Percentiles rank a stretch among this genome's conserved stretches.
Conservation (phyloP, 2,329 filamentous ascomycete species). For the Pyrenophora graminea region DNA sequence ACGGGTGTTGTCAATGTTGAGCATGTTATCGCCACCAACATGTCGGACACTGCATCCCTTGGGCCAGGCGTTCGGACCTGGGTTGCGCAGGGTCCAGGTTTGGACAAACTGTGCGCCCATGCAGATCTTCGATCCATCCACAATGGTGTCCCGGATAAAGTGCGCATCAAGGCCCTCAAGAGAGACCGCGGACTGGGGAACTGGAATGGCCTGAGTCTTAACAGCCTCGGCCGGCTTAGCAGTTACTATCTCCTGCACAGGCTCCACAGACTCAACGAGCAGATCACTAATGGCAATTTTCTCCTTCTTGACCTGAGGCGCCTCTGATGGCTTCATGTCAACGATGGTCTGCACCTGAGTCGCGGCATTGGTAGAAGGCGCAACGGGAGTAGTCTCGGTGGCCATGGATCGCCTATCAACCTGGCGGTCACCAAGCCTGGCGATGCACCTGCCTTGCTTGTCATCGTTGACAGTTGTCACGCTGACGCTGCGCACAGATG, state of each 20-base stretch:
- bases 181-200: constrained; percentile 11
- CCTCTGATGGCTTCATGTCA: constrained; percentile 63
- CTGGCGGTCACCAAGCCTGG: constrained; percentile 71
- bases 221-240: constrained; percentile 8
- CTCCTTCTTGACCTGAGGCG: constrained; percentile 47
- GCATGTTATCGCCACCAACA: constrained; percentile 95
- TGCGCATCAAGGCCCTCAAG: constrained; percentile 60
- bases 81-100: constrained; percentile 89
- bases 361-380: constrained; percentile 56
- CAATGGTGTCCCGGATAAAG: constrained; percentile 77
- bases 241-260: constrained; percentile 38
- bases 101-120: constrained; percentile 80
- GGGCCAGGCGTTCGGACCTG: constrained; percentile 79
- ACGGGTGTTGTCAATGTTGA: constrained; percentile 78
- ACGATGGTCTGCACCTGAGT: constrained; percentile 68
- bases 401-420: constrained; percentile 51
- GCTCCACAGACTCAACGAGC: constrained; percentile 38
- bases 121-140: constrained; percentile 74
- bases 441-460: constrained; percentile 65
- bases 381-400: constrained; percentile 56
- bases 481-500: constrained; percentile 82
- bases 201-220: constrained; percentile 21
- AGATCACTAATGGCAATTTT: constrained; percentile 49
- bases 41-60: constrained; percentile 88
- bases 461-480: constrained; percentile 85